These are phyloP conservation scores for Tylopilus sp. DNA, from an alignment of 768 basidiomycete genomes.

Conservation along the genomic window DNA sequence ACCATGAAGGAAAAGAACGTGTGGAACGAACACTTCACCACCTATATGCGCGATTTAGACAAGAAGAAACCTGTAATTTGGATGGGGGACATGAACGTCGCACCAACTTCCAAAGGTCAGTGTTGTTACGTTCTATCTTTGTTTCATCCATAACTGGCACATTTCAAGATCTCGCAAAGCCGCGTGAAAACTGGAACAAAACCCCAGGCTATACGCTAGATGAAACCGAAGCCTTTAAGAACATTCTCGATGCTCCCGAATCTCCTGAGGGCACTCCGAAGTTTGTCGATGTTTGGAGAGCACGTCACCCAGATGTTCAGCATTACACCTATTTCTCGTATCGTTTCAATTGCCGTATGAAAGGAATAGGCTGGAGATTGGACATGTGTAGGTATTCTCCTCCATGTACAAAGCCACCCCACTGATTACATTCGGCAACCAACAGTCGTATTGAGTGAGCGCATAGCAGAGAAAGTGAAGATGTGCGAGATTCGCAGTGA, in stretches of 20 bases:
- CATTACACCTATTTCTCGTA: constrained; percentile 87
- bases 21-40: constrained; percentile 78
- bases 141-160: neutral
- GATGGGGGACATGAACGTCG: constrained; percentile 86
- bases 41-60: constrained; percentile 70
- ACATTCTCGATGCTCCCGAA: constrained; percentile 56
- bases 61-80: constrained; percentile 82
- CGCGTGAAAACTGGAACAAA: constrained; percentile 83
- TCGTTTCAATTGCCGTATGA: constrained; percentile 73
- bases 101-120: constrained; percentile 69
- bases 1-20: constrained; percentile 70
- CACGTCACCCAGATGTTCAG: constrained; percentile 58
- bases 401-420: neutral
- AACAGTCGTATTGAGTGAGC: constrained; percentile 75
- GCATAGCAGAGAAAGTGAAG: constrained; percentile 60
- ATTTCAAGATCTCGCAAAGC: constrained; percentile 59
- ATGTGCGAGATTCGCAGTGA: constrained; percentile 84
- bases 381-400: constrained; percentile 65
- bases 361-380: constrained; percentile 84
- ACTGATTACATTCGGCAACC: neutral
- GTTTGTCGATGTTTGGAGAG: constrained; percentile 82
- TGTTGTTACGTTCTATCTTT: neutral
- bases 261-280: constrained; percentile 35
- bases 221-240: constrained; percentile 72
- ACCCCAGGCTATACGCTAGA: constrained; percentile 80